These are phyloP conservation scores for Vaccinium corymbosum DNA, from an alignment of 148 eudicot species.

Conservation along the genomic window DNA sequence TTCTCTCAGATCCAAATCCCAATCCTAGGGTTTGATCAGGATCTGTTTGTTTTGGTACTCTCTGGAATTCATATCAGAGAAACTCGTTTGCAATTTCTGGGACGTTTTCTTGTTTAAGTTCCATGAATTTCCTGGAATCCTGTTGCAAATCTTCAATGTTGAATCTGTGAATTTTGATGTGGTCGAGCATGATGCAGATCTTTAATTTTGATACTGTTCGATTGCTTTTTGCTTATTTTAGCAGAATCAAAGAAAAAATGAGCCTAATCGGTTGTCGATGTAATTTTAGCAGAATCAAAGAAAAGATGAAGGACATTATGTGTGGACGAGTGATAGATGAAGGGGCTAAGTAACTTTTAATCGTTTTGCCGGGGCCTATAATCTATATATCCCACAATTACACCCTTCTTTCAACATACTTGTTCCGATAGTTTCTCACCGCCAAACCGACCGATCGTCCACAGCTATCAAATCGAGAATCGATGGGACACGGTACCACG, in stretches of 20 bases:
- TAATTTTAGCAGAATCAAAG: no score
- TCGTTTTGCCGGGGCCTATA: no score
- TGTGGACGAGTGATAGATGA: no score
- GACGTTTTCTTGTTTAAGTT: conserved; percentile 14
- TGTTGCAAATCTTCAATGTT: neutral
- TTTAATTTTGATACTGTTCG: neutral
- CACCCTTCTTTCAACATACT: no score
- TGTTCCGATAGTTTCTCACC: no score
- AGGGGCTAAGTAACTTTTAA: no score
- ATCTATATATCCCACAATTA: no score
- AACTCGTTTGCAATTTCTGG: neutral
- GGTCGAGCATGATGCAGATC: neutral
- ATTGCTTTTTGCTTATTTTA: no score
- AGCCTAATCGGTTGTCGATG: no score
- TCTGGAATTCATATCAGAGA: neutral
- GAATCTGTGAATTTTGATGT: no score
- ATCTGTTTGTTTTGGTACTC: neutral
- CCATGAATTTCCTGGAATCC: neutral
- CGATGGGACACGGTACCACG: conserved; percentile 1
- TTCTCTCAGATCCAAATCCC: conserved; percentile 14
- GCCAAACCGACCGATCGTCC: neutral
- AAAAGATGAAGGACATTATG: no score
- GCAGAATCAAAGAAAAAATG: no score
- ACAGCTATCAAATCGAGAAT: neutral
- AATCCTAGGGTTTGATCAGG: conserved; percentile 14